Percentiles rank a stretch among this genome's conserved stretches.
phyloP scores from a whole-genome alignment of 169 alveolate species.

The Cryptosporidium xiaoi region DNA sequence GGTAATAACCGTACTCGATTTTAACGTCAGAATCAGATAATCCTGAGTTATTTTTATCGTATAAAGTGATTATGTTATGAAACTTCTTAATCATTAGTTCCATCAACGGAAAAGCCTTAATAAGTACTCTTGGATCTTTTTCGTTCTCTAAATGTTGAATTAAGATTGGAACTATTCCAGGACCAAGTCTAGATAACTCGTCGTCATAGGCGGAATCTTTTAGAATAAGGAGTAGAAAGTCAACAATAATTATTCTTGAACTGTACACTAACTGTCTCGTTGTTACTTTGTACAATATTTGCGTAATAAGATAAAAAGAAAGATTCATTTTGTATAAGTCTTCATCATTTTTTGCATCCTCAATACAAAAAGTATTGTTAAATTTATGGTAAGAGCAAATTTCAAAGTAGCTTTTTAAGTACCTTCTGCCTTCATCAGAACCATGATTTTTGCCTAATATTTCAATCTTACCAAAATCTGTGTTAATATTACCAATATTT shows the following conservation, averaged over 20 bases:
- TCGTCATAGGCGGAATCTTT: not conserved
- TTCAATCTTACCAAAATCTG: conserved; percentile 5
- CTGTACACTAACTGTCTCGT: conserved; percentile 54
- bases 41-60: conserved; percentile 2
- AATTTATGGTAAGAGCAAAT: conserved; percentile 60
- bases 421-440: not conserved
- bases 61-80: conserved; percentile 6
- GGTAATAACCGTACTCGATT: conserved; percentile 13
- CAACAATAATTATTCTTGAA: conserved; percentile 51
- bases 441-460: not conserved
- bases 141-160: conserved; percentile 63
- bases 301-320: conserved; percentile 45
- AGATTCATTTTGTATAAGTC: conserved; percentile 47
- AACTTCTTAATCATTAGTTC: conserved; percentile 12
- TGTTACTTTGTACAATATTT: conserved; percentile 30
- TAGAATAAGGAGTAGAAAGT: conserved; percentile 11
- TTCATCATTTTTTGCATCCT: conserved; percentile 27
- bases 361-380: conserved; percentile 1
- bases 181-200: conserved; percentile 41
- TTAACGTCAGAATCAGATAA: not conserved
- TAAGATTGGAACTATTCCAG: conserved; percentile 55
- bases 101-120: conserved; percentile 49
- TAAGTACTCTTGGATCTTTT: conserved; percentile 64
- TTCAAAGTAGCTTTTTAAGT: conserved; percentile 18
- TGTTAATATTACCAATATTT: not conserved